Base-by-base conservation (phyloP, 805 yeast genomes). In the Kuraishia molischiana region DNA sequence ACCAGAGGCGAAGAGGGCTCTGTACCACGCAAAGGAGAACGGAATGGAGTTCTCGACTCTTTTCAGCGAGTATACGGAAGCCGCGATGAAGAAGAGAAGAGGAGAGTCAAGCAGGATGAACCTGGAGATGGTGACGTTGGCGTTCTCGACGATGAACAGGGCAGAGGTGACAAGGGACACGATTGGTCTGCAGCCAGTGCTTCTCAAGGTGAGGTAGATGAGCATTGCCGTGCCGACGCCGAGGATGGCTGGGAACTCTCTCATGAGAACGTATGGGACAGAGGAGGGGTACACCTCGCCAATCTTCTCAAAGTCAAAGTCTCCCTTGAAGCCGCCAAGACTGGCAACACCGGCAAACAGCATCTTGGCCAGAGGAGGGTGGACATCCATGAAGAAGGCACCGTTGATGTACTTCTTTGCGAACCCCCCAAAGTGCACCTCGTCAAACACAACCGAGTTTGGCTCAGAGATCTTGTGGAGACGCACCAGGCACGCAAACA, bases 371-470 rank as follows among this genome's bases (percentile, higher is more conserved):
- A 84, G 65, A 4, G 95, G 95, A 6, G 95, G 94, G 52, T 82
- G 84, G 32, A 76, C 80, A 54, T 79, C 89, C 72, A 81, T 68
- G 58, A 81, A 82, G 52, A 66, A 81, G 14, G 58, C 58, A 15
- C 85, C 84, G 38, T 62, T 58, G 38, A 78, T 69, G 62, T 87
- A 92, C 59, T 84, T 78, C 41, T 80, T 71, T 24, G 96, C 95
- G 62, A 90, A 92, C n/a, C 94, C 94, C 40, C 98, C 98, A 51
- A 92, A 92, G 59, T 85, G 95, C 30, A 84, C 92, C 58, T 90
- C 98, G 58, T 87, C 95, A 47, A 85, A 85, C 10, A 90, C 95
- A 28, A 87, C 94, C 21, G 89, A 76, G 49, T 77, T 61, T 29
- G 99, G 99, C 44, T 62, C 53, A 20, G 71, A 63, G 41, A 92